Evolutionary conservation across 106 monocot genomes (phyloP), one percentile per base, ranked within the genome.

Genomic region (Dioscorea dumetorum): DNA sequence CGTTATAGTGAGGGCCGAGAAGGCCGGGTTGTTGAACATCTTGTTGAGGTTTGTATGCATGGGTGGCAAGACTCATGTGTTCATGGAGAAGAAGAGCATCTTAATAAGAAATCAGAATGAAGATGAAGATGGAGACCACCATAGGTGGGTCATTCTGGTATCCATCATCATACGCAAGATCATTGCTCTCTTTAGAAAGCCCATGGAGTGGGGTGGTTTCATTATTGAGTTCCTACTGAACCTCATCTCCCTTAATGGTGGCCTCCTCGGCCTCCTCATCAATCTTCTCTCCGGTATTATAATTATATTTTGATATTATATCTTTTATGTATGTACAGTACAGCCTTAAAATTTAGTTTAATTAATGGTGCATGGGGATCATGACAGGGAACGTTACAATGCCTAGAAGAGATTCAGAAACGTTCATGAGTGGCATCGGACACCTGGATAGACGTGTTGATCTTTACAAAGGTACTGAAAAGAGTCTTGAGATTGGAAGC

Each of bases 211-310:
- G 67, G 22, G n/a, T 48, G 89, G 89, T 4, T 18, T 70, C 12
- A 33, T 73, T 22, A 20, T 85, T 33, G 89, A 89, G 75, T 82
- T 89, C 72, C 35, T 78, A 50, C 66, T 84, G 21, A 84, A 88
- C 72, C 70, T 88, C 15, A 50, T 77, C 20, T 54, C 70, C 50
- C 72, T 57, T n/a, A 88, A 88, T 67, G 80, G 77, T 2, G 78
- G 76, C 35, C 33, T 81, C 57, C 7, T 41, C 24, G 53, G 74
- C 14, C 34, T 87, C 58, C 4, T 80, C 41, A 28, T 49, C 24
- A 77, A 78, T 60, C 33, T 78, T 12, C 13, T 87, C 49, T 62
- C 48, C 67, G 77, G 80, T 87, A 49, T 28, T 5, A 17, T 34
- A 48, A 2, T 51, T 1, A 17, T 51, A 51, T 12, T 51, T 13